A percentile compares a stretch with the other conserved stretches of the same genome.
Conservation (phyloP, 345 rosid species). For the Camelina hispida region DNA sequence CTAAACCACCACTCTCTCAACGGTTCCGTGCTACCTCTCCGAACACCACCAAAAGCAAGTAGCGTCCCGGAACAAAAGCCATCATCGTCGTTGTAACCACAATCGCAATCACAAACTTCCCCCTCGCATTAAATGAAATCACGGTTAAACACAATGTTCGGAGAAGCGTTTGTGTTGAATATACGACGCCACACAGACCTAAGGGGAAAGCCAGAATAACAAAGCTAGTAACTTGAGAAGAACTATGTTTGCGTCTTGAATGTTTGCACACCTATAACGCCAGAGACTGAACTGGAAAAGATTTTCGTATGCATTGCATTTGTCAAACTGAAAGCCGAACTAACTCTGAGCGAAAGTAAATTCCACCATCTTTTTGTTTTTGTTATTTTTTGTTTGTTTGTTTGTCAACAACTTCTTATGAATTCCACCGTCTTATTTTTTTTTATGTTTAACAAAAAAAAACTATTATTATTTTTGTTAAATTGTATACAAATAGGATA, state of each 20-base stretch:
- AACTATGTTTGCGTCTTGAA: constrained; percentile 81
- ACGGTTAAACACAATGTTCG: neutral
- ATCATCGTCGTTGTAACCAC: constrained; percentile 54
- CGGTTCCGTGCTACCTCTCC: constrained; percentile 74
- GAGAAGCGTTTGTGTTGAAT: neutral
- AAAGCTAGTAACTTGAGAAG: constrained; percentile 91
- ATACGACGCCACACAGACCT: constrained; percentile 49
- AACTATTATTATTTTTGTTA: no score
- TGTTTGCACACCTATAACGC: constrained; percentile 21
- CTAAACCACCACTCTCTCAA: constrained; percentile 99
- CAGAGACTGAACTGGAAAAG: no score
- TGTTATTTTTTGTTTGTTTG: no score
- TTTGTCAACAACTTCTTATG: no score
- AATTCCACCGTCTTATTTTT: no score
- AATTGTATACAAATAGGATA: no score
- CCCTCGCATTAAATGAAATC: constrained; percentile 64
- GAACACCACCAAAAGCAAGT: constrained; percentile 55
- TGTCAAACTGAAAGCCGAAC: no score
- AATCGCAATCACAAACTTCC: constrained; percentile 66
- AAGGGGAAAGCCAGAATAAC: constrained; percentile 70
- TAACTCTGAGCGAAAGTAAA: no score
- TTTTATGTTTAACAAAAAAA: no score
- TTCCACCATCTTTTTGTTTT: no score
- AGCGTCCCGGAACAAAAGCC: constrained; percentile 63
- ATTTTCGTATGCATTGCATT: no score